Base-by-base conservation (phyloP, 129 eudicot genomes). In the Saposhnikovia divaricata region DNA sequence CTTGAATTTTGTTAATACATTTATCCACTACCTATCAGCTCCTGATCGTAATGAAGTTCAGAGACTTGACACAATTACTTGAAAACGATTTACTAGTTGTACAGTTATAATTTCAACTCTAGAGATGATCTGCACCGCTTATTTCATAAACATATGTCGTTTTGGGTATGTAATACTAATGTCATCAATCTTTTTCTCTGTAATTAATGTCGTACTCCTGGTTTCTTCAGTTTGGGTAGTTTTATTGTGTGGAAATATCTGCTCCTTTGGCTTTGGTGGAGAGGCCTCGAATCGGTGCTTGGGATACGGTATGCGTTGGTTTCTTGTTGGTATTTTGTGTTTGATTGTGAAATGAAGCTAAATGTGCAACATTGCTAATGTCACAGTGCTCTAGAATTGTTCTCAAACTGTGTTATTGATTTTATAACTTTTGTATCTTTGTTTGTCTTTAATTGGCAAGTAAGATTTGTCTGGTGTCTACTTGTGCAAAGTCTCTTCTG, bases 241-340 rank as follows among this genome's bases (percentile, higher is more conserved):
- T 40, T 76, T 84, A 81, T 27, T 82, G 76, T 72, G 75, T 75
- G 72, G 65, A 25, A 83, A 93, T 93, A 96, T 89, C 98, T 76
- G 94, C 91, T 85, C 82, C 87, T 37, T 74, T 89, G 82, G 88
- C 91, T 79, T 85, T 93, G 73, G 86, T 89, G 66, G 97, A 93
- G 74, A 96, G 95, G 77, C 91, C 98, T 18, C 89, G 95, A 76
- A 81, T 82, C 81, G 97, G 87, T 53, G 81, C 90, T 85, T 72
- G 91, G 23, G 89, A 93, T 53, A 93, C 97, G 97, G 98, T 93
- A 89, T 9, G 2, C 25, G 15, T 31, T 68, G 3, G 16, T 21
- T 4, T 74, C 45, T 59, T 48, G 53, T 28, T 40, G 6, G 1
- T 19, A 3, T 4, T 11, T n/a, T 72, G 53, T 53, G 43, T 23